Conservation (phyloP, 768 basidiomycete species). For the Tylopilus felleus region DNA sequence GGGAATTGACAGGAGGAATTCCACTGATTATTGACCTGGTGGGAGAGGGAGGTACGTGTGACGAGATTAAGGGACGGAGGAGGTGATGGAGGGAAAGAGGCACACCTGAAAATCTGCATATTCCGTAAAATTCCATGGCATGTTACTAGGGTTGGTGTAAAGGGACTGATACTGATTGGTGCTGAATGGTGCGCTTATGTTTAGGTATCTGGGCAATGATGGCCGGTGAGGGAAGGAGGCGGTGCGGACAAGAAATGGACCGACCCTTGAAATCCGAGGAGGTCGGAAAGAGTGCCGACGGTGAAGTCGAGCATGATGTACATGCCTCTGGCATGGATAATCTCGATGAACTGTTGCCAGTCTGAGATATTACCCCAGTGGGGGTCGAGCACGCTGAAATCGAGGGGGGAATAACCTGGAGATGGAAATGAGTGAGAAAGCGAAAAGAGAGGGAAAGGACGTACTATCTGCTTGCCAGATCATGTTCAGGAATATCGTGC, state of each 20-base stretch:
- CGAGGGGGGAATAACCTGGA: constrained; percentile 84
- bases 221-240: constrained; percentile 12
- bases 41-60: not conserved
- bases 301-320: constrained; percentile 94
- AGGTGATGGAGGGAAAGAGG: constrained; percentile 1
- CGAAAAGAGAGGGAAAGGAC: constrained; percentile 29
- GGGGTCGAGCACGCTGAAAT: constrained; percentile 87
- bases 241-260: constrained; percentile 21
- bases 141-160: constrained; percentile 73
- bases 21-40: constrained; percentile 61
- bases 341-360: constrained; percentile 73
- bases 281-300: constrained; percentile 87
- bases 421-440: not conserved
- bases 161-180: constrained; percentile 67
- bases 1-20: constrained; percentile 77
- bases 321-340: constrained; percentile 79
- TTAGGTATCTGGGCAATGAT: constrained; percentile 50
- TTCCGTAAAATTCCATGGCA: constrained; percentile 82
- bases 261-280: constrained; percentile 82
- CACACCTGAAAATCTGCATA: constrained; percentile 79
- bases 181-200: constrained; percentile 75
- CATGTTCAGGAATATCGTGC: constrained; percentile 93
- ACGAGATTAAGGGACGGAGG: not conserved
- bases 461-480: constrained; percentile 94
- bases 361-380: constrained; percentile 86